These are phyloP conservation scores for Sanghuangporus baumii DNA, from an alignment of 1,284 basidiomycete genomes.

Conservation along the genomic window DNA sequence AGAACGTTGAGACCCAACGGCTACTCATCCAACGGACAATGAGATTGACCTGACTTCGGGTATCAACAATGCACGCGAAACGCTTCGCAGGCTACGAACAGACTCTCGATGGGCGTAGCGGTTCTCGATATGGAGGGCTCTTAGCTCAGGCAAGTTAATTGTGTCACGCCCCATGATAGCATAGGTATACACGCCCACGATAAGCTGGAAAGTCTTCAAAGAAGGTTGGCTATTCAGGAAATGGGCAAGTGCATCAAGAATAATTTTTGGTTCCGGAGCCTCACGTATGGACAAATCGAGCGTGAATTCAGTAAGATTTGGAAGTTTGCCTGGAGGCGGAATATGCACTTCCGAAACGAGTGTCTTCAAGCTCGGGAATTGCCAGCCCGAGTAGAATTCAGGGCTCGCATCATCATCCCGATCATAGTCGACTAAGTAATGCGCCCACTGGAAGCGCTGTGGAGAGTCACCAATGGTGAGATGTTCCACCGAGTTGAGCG, in stretches of 20 bases:
- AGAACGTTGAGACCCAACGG: not conserved
- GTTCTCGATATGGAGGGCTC: not conserved
- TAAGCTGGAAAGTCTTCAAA: not conserved
- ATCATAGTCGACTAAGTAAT: not conserved
- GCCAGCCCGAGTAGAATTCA: not conserved
- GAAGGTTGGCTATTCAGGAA: not conserved
- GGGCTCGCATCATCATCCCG: not conserved
- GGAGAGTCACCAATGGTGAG: not conserved
- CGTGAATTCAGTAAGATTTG: not conserved
- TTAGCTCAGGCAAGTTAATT: not conserved
- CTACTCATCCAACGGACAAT: not conserved
- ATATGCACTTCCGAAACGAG: conserved; percentile 1
- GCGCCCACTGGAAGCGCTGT: not conserved
- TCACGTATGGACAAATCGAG: not conserved
- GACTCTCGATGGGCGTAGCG: not conserved
- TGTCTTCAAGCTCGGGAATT: not conserved
- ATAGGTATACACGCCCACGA: not conserved
- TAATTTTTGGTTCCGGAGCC: not conserved
- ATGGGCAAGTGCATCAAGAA: not conserved
- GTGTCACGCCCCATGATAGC: too few species aligned
- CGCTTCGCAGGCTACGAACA: not conserved
- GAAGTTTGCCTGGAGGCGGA: not conserved
- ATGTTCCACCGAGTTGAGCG: not conserved
- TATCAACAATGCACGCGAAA: not conserved
- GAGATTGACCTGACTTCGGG: not conserved